These are phyloP conservation scores for Fusarium nelsonii DNA, from an alignment of 2,329 filamentous ascomycete genomes.

Conservation along the genomic window DNA sequence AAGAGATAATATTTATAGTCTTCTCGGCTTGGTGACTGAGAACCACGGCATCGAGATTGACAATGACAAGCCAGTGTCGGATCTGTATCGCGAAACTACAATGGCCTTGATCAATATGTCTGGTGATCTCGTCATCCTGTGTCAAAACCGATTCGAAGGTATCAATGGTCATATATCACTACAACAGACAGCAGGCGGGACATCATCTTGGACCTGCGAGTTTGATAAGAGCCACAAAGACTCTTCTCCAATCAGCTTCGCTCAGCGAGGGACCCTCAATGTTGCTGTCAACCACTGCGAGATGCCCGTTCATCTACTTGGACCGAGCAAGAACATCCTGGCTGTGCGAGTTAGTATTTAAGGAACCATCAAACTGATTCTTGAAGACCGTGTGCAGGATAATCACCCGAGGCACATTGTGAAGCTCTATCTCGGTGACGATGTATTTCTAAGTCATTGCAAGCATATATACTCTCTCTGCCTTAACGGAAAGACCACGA, in stretches of 20 bases:
- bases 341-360: neutral
- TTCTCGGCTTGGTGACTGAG: conserved; percentile 19
- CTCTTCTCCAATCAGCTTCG: conserved; percentile 11
- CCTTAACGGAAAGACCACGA: neutral
- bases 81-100: conserved; percentile 1
- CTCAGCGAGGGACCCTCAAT: conserved; percentile 21
- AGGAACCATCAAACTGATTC: neutral
- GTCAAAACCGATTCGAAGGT: conserved; percentile 28
- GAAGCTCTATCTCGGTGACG: neutral
- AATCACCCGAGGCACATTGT: neutral
- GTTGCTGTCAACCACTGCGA: neutral
- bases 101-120: conserved; percentile 14
- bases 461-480: neutral
- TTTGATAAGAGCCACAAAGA: neutral
- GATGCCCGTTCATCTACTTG: conserved; percentile 1
- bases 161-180: neutral
- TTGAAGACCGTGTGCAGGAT: accelerated
- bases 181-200: accelerated
- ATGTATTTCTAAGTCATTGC: accelerated
- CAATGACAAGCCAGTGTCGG: neutral
- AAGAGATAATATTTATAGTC: conserved; percentile 17
- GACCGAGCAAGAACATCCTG: neutral
- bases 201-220: conserved; percentile 23
- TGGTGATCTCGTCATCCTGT: conserved; percentile 19
- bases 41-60: conserved; percentile 19